Evolutionary conservation across 1,139 yeast species (phyloP).

Genomic region (Meyerozyma carpophila): DNA sequence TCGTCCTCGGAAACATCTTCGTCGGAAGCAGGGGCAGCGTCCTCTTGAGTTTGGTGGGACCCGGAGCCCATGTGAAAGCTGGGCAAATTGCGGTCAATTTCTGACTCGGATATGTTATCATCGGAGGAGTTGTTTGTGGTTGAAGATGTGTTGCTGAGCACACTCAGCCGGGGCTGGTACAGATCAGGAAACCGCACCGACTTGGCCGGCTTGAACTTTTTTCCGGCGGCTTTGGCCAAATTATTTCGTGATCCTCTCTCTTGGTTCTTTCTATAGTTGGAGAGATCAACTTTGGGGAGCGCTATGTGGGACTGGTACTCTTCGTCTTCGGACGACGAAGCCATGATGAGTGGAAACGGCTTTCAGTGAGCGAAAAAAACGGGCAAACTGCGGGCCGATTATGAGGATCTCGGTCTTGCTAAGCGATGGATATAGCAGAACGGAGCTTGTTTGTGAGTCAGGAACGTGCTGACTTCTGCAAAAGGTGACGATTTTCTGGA

Average conservation of each 20-base stretch:
- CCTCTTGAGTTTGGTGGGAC: background rate
- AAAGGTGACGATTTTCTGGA: no score
- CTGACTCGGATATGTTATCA: conserved; percentile 6
- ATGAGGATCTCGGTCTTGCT: no score
- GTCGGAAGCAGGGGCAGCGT: background rate
- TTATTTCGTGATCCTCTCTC: conserved; percentile 16
- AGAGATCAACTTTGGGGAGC: conserved; percentile 24
- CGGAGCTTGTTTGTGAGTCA: no score
- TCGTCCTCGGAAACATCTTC: background rate
- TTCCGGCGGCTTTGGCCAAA: conserved; percentile 28
- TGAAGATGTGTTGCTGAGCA: conserved; percentile 21
- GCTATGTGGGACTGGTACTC: conserved; percentile 20
- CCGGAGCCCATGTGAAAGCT: background rate
- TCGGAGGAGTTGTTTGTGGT: conserved; percentile 19
- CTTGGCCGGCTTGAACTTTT: conserved; percentile 20
- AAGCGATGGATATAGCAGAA: no score
- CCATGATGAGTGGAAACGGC: background rate
- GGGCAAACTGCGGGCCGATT: background rate
- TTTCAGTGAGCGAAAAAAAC: conserved; percentile 4
- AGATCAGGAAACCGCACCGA: conserved; percentile 29
- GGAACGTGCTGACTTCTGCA: no score
- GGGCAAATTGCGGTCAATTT: background rate
- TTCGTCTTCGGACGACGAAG: conserved; percentile 23
- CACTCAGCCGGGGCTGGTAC: conserved; percentile 20
- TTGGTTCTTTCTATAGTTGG: conserved; percentile 18